Conservation (phyloP, 139 green algal genomes). For the Auxenochlorella pyrenoidosa region DNA sequence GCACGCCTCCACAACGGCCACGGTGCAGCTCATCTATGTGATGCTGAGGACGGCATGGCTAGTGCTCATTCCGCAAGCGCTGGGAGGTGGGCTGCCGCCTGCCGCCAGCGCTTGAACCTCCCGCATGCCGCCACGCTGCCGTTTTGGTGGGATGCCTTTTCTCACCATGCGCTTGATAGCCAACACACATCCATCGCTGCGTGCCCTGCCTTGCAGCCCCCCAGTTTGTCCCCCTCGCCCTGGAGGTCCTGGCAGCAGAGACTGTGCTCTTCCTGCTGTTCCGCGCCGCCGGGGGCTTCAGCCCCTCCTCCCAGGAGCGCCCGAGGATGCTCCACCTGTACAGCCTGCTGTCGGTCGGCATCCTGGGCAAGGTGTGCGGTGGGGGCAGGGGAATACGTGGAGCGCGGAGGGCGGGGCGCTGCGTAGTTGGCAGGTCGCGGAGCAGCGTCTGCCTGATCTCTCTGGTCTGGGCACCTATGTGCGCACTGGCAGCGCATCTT, state of each 20-base stretch:
- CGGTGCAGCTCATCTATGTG: not conserved
- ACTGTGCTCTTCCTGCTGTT: not conserved
- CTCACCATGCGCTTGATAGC: no score
- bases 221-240: not conserved
- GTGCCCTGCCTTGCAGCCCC: not conserved
- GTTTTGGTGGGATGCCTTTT: no score
- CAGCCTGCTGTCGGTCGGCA: not conserved
- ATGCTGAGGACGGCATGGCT: not conserved
- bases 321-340: not conserved
- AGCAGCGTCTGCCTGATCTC: no score
- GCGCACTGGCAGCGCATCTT: no score
- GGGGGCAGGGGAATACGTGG: not conserved
- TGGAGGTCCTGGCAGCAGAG: not conserved
- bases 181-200: no score
- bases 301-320: not conserved
- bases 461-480: no score
- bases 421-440: no score
- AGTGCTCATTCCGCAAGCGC: not conserved
- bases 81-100: not conserved
- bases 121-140: not conserved
- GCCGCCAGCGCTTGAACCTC: not conserved
- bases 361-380: not conserved
- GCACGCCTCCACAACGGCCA: not conserved
- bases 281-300: not conserved
- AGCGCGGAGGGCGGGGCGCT: no score